Base-by-base conservation (phyloP, 768 basidiomycete genomes). In the Panellus pusillus region DNA sequence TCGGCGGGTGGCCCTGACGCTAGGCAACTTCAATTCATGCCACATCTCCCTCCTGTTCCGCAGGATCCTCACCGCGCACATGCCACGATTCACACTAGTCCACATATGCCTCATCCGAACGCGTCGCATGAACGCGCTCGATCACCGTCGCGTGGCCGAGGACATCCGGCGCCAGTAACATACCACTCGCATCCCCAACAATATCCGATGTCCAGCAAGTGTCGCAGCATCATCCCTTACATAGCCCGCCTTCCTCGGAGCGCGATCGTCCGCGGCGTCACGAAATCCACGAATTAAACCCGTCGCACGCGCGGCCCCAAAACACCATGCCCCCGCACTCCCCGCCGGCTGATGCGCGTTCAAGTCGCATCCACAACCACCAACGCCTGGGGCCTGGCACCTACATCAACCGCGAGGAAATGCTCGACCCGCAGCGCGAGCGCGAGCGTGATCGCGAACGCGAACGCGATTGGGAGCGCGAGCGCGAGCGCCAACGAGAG, bases 331-430 rank as follows among this genome's bases (percentile, higher is more conserved):
- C 74, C 12, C 74, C 76, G 17, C 72, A 68, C 9, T 66, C 70
- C 15, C 68, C 64, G 17, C 65, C 74, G 15, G 66, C 71, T 5
- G 66, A 73, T 44, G 52, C 68, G 13, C 72, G 59, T 9, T n/a
- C 24, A 32, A 31, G 70, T 55, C 78, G 79, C 62, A 67, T 77
- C 43, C 88, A 88, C 66, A 75, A 75, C 55, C 86, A 88, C 68
- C 86, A 87, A 67, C 83, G 84, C 50, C 64, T 84, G 61, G 86
- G 84, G 7, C 84, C 85, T 37, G 84, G 76, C 3, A 74, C 81
- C 20, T 81, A 77, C 60, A 74, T 85, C 43, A 79, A 77, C 63
- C 71, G 79, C 52, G 78, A 77, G 17, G 76, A 82, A 19, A 79
- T 82, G 28, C 11, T 35, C 8, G 32, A 35, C 14, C 32, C 32